Conservation (phyloP, 306 rosid species). For the Lathyrus sativus region DNA sequence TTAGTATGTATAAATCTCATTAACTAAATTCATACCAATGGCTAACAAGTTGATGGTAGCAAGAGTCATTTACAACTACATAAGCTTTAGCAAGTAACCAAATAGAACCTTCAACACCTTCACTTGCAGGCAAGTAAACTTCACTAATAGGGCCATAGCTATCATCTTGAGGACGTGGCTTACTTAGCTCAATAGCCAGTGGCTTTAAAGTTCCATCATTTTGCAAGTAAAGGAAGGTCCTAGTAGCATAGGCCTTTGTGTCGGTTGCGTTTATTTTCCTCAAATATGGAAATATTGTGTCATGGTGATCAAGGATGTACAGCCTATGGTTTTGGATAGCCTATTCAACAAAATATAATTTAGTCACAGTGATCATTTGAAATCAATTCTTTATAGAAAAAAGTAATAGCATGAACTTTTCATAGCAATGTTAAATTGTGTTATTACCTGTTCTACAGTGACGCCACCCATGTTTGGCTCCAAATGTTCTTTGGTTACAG, state of each 20-base stretch:
- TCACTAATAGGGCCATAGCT: conserved; percentile 50
- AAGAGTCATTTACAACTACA: conserved; percentile 65
- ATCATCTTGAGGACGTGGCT: conserved; percentile 60
- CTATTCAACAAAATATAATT: conserved; percentile 41
- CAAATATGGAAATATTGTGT: conserved; percentile 60
- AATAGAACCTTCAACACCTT: conserved; percentile 57
- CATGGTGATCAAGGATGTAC: conserved; percentile 73
- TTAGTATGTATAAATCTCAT: neutral
- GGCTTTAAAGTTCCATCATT: conserved; percentile 75
- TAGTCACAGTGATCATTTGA: neutral
- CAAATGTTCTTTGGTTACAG: conserved; percentile 52
- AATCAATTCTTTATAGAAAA: neutral
- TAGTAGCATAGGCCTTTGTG: conserved; percentile 59
- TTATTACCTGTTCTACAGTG: conserved; percentile 55
- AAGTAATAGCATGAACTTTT: neutral
- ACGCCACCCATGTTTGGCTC: conserved; percentile 56
- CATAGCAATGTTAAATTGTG: neutral
- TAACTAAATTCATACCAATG: conserved; percentile 53
- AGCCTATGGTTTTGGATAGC: conserved; percentile 56
- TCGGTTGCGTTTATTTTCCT: conserved; percentile 50
- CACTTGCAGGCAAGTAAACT: conserved; percentile 54
- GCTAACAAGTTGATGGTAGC: conserved; percentile 73
- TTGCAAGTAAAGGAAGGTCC: conserved; percentile 68
- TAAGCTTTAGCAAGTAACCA: conserved; percentile 83
- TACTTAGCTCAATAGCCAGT: conserved; percentile 65